These are phyloP conservation scores for Boletus sp. DNA, from an alignment of 768 basidiomycete species.

Conservation along the genomic window DNA sequence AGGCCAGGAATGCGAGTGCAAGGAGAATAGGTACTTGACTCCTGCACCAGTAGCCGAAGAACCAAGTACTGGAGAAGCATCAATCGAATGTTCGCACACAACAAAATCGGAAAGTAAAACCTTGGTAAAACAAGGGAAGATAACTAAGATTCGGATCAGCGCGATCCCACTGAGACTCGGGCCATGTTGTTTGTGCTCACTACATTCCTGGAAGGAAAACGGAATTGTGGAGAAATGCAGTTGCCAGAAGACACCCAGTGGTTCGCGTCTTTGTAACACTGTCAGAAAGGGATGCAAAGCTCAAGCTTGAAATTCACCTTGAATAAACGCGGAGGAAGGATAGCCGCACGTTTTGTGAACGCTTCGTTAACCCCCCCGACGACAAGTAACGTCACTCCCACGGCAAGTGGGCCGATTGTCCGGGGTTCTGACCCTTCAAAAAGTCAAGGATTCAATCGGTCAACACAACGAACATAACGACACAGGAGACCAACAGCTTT, in stretches of 20 bases:
- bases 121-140: constrained; percentile 73
- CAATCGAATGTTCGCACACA: not conserved
- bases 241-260: constrained; percentile 55
- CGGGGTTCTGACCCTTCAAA: constrained; percentile 49
- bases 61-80: constrained; percentile 45
- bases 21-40: constrained; percentile 55
- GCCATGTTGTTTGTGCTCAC: constrained; percentile 6
- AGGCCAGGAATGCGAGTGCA: not conserved
- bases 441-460: not conserved
- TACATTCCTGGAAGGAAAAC: constrained; percentile 50
- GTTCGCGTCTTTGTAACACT: constrained; percentile 55
- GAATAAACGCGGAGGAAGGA: constrained; percentile 73
- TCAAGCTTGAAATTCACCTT: constrained; percentile 39
- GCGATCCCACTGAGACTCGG: too few relatives aligned
- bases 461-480: not conserved
- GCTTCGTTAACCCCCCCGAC: constrained; percentile 53
- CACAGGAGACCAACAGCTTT: constrained; percentile 46
- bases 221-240: constrained; percentile 58
- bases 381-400: constrained; percentile 53
- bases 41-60: constrained; percentile 70
- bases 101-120: not conserved
- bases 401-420: constrained; percentile 54
- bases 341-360: constrained; percentile 60
- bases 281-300: not conserved
- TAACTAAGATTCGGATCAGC: constrained; percentile 35